A percentile compares a stretch with the other conserved stretches of the same genome.
Evolutionary conservation across 176 grass and related monocot species (phyloP).

Genomic region (Avena eriantha): DNA sequence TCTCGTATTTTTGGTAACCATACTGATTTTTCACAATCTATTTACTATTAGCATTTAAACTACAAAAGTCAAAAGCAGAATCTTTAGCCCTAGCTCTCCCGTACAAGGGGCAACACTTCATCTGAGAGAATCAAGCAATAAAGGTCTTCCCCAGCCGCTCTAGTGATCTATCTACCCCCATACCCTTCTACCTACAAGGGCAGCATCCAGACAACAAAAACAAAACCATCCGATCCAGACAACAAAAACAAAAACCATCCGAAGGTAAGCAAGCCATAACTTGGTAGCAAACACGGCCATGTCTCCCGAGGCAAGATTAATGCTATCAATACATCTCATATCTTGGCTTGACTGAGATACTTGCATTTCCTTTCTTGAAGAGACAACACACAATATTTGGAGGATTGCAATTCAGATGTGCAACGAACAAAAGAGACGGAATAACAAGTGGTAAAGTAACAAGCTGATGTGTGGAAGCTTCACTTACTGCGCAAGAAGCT

Average conservation of each 20-base stretch:
- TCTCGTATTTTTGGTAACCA: not conserved
- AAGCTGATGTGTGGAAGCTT: slow-evolving; percentile 14
- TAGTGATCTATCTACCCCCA: not conserved
- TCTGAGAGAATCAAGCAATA: not conserved
- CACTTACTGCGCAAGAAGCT: slow-evolving; percentile 90
- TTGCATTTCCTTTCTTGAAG: not conserved
- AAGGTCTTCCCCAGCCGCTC: not conserved
- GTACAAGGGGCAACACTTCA: not conserved
- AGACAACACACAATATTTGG: not conserved
- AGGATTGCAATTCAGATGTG: not conserved
- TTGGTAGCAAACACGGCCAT: not conserved
- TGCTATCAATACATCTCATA: slow-evolving; percentile 6
- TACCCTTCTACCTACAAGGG: not conserved
- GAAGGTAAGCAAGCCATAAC: not conserved
- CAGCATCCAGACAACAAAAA: not conserved
- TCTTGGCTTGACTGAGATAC: not conserved
- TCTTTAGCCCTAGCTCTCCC: not conserved
- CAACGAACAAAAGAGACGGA: not conserved
- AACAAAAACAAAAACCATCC: not conserved
- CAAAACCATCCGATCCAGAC: not conserved
- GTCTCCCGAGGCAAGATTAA: not conserved
- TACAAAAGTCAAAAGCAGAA: not conserved
- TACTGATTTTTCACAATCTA: not conserved
- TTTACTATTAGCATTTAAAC: not conserved
- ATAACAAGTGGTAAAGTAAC: slow-evolving; percentile 12